phyloP scores from a whole-genome alignment of 257 asterid species.

The Penstemon eatonii region DNA sequence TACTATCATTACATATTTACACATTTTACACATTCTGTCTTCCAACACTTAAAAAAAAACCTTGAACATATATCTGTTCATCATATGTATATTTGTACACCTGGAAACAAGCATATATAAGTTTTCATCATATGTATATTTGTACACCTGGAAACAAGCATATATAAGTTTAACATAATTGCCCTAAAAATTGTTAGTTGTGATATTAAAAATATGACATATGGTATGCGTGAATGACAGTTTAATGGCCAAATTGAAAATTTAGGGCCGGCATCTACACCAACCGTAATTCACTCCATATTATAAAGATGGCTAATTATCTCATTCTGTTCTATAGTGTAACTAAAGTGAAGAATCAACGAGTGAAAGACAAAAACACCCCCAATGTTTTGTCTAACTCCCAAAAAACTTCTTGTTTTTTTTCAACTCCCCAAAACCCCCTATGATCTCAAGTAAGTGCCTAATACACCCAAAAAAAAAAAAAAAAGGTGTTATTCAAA shows the following conservation, averaged over 20 bases:
- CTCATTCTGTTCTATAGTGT: neutral
- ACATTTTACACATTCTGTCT: constrained; percentile 42
- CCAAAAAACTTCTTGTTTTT: too few species aligned
- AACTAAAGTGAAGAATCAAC: too few species aligned
- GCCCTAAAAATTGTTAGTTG: neutral
- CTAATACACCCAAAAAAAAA: too few species aligned
- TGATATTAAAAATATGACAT: neutral
- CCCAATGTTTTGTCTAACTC: too few species aligned
- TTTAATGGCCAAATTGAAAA: neutral
- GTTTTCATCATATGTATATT: constrained; percentile 33
- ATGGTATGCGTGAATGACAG: neutral
- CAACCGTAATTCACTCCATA: neutral
- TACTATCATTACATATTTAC: constrained; percentile 37
- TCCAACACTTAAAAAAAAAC: constrained; percentile 28
- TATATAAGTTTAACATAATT: constrained; percentile 9
- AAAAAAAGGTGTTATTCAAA: too few species aligned
- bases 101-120: constrained; percentile 36
- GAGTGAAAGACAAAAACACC: too few species aligned
- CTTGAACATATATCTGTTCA: constrained; percentile 39
- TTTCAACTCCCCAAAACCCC: too few species aligned
- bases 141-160: constrained; percentile 50
- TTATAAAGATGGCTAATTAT: neutral
- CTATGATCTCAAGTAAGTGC: too few species aligned
- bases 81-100: constrained; percentile 41
- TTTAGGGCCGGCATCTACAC: neutral